These are phyloP conservation scores for Juncus effusus DNA, from an alignment of 176 grass and related monocot species.

Conservation along the genomic window DNA sequence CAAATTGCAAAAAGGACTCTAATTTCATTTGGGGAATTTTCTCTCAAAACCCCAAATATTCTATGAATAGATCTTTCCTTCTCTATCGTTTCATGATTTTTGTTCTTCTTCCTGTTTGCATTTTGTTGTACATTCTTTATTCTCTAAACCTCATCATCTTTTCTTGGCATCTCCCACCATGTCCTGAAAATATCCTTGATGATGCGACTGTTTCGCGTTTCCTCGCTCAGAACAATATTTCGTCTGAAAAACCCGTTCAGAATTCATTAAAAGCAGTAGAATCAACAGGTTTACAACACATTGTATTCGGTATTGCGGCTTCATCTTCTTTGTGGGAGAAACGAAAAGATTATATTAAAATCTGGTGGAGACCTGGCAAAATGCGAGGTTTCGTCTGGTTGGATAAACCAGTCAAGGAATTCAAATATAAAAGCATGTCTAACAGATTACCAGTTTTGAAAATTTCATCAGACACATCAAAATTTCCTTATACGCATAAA, in stretches of 20 bases:
- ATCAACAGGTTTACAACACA: conserved; percentile 62
- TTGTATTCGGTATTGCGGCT: conserved; percentile 91
- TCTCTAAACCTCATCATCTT: conserved; percentile 19
- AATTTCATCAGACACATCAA: conserved; percentile 64
- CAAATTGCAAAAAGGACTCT: conserved; percentile 22
- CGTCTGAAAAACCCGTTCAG: background rate
- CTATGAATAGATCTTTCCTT: conserved; percentile 10
- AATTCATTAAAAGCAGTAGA: background rate
- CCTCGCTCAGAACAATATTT: conserved; percentile 10
- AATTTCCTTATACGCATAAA: conserved; percentile 88
- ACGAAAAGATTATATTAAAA: conserved; percentile 87
- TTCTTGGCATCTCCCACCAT: conserved; percentile 22
- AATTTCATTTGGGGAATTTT: conserved; percentile 20
- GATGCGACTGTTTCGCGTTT: background rate
- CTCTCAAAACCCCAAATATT: conserved; percentile 17
- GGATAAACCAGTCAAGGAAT: conserved; percentile 74
- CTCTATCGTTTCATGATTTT: conserved; percentile 22
- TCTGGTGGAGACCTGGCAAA: conserved; percentile 76
- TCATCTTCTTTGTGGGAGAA: conserved; percentile 71
- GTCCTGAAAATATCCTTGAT: conserved; percentile 10
- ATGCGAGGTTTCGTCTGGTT: conserved; percentile 98
- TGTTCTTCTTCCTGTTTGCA: conserved; percentile 16
- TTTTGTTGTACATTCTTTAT: conserved; percentile 22
- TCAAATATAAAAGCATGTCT: conserved; percentile 46
- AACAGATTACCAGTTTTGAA: conserved; percentile 58